Percentiles rank a stretch among this genome's conserved stretches.
These are phyloP conservation scores for Nicotiana otophora DNA, from an alignment of 257 asterid genomes.

Conservation along the genomic window DNA sequence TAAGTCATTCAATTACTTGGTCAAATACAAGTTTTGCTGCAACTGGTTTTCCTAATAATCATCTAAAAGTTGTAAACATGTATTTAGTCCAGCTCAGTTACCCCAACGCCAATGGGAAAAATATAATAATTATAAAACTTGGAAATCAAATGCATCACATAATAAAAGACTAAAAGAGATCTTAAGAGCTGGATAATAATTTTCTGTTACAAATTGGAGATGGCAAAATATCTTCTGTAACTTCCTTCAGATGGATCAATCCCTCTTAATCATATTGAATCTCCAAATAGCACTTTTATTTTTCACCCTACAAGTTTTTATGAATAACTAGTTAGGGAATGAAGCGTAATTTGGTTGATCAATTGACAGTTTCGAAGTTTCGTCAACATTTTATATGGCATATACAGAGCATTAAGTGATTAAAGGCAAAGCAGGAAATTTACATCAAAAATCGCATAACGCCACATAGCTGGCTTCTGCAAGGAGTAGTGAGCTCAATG, in stretches of 20 bases:
- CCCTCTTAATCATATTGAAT: neutral
- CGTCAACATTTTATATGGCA: constrained; percentile 3
- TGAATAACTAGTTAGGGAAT: neutral
- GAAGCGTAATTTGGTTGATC: neutral
- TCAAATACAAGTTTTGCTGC: neutral
- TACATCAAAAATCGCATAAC: neutral
- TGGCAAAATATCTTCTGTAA: neutral
- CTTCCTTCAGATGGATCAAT: neutral
- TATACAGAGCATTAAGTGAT: neutral
- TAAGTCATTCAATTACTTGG: neutral
- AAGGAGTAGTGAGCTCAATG: neutral
- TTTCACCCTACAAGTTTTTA: neutral
- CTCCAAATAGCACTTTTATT: neutral
- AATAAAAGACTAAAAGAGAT: neutral
- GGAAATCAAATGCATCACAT: neutral
- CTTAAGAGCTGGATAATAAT: neutral
- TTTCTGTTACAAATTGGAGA: neutral
- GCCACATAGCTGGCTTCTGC: neutral
- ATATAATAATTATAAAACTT: neutral
- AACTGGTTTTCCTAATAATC: neutral
- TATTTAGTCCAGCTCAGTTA: neutral
- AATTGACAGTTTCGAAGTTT: neutral
- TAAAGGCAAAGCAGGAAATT: neutral
- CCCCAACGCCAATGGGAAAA: neutral
- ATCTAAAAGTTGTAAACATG: neutral